These are phyloP conservation scores for Aspergillus proliferans DNA, from an alignment of 2,329 filamentous ascomycete genomes.

Conservation along the genomic window DNA sequence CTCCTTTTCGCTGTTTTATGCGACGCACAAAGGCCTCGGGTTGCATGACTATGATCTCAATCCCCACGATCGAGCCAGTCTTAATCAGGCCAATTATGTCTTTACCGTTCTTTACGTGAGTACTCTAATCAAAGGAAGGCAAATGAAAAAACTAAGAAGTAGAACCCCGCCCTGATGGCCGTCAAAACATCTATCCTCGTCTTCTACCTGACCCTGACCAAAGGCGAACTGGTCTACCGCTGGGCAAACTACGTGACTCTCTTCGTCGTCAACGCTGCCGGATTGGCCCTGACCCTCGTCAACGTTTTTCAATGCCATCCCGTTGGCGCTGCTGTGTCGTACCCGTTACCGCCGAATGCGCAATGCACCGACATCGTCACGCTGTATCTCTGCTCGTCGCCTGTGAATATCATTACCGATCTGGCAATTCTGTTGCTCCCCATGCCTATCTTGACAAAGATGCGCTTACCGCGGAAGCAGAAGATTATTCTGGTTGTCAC, in stretches of 20 bases:
- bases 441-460: constrained; percentile 78
- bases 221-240: constrained; percentile 69
- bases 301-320: constrained; percentile 84
- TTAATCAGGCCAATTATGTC: constrained; percentile 50
- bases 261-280: constrained; percentile 69
- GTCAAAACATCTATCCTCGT: constrained; percentile 89
- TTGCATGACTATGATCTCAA: constrained; percentile 36
- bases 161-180: constrained; percentile 85
- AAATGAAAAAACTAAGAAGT: background rate
- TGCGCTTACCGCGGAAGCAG: constrained; percentile 77
- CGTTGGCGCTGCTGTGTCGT: constrained; percentile 60
- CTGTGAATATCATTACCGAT: constrained; percentile 88
- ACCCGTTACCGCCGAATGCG: constrained; percentile 40
- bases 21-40: constrained; percentile 38
- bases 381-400: constrained; percentile 67
- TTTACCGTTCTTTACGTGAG: constrained; percentile 57
- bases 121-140: constrained; percentile 12
- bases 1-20: constrained; percentile 42
- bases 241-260: constrained; percentile 77
- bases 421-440: constrained; percentile 80
- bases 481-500: constrained; percentile 83
- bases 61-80: constrained; percentile 18
- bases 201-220: constrained; percentile 80
- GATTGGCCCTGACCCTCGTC: constrained; percentile 72
- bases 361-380: constrained; percentile 58